Evolutionary conservation across 306 rosid genomes (phyloP).

Genomic region (Cyclanthera cordifolia): DNA sequence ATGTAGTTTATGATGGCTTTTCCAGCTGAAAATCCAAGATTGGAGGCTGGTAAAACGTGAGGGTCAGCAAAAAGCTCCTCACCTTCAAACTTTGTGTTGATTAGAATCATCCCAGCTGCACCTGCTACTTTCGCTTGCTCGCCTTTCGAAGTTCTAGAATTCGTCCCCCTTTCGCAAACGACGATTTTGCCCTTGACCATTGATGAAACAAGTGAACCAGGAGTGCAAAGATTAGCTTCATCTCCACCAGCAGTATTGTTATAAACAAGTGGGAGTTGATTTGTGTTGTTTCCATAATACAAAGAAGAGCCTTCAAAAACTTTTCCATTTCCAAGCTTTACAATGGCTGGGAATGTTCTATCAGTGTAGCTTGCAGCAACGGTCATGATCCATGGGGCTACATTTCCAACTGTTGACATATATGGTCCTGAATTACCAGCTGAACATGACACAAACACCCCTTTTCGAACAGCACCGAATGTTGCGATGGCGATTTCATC

Average conservation of each 20-base stretch:
- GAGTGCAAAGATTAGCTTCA: conserved; percentile 31
- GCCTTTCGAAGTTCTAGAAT: conserved; percentile 39
- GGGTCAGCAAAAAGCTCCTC: conserved; percentile 62
- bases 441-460: conserved; percentile 56
- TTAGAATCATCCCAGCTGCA: conserved; percentile 50
- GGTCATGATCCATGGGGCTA: conserved; percentile 71
- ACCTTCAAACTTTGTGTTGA: conserved; percentile 37
- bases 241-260: conserved; percentile 35
- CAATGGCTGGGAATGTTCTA: conserved; percentile 41
- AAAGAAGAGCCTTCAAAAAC: conserved; percentile 47
- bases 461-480: conserved; percentile 42
- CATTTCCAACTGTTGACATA: conserved; percentile 35
- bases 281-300: conserved; percentile 29
- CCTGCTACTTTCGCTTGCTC: conserved; percentile 45
- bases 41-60: conserved; percentile 48
- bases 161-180: conserved; percentile 44
- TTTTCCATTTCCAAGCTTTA: conserved; percentile 49
- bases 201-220: conserved; percentile 29
- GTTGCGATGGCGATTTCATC: conserved; percentile 55
- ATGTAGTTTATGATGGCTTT: conserved; percentile 25
- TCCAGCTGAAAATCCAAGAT: conserved; percentile 46
- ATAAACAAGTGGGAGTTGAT: conserved; percentile 37
- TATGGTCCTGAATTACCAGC: conserved; percentile 73
- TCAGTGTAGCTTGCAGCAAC: conserved; percentile 70
- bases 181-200: conserved; percentile 51